phyloP scores from a whole-genome alignment of 192 early-diverging fungal genomes.

The Linnemannia zychae region DNA sequence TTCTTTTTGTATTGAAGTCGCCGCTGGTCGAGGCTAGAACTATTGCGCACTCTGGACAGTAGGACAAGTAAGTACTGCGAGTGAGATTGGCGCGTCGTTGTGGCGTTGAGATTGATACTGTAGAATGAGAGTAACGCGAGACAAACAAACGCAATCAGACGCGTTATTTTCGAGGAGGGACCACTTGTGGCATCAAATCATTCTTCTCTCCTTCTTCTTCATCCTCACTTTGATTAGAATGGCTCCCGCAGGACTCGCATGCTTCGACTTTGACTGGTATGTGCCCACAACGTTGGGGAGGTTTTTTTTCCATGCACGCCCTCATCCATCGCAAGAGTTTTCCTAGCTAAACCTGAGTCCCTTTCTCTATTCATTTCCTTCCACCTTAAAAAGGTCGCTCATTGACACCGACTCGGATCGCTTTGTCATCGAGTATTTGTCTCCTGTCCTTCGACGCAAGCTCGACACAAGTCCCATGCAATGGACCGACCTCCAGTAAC shows the following conservation, averaged over 20 bases:
- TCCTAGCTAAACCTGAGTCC: not conserved
- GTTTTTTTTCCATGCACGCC: not conserved
- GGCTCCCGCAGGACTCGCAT: constrained; percentile 36
- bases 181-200: not conserved
- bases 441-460: constrained; percentile 27
- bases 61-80: not conserved
- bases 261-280: constrained; percentile 57
- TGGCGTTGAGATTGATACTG: not conserved
- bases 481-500: constrained; percentile 54
- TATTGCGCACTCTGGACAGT: not conserved
- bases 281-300: not conserved
- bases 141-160: not conserved
- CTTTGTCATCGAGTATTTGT: constrained; percentile 44
- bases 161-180: not conserved
- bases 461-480: constrained; percentile 35
- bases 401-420: constrained; percentile 51
- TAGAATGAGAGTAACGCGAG: not conserved
- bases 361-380: not conserved
- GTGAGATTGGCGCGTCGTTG: not conserved
- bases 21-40: not conserved
- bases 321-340: not conserved
- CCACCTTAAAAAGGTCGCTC: constrained; percentile 24
- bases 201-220: not conserved
- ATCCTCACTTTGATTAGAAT: not conserved
- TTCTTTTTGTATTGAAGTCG: not conserved